Evolutionary conservation across 2,329 filamentous ascomycete species (phyloP).

Genomic region (Calonectria pseudoreteaudii): DNA sequence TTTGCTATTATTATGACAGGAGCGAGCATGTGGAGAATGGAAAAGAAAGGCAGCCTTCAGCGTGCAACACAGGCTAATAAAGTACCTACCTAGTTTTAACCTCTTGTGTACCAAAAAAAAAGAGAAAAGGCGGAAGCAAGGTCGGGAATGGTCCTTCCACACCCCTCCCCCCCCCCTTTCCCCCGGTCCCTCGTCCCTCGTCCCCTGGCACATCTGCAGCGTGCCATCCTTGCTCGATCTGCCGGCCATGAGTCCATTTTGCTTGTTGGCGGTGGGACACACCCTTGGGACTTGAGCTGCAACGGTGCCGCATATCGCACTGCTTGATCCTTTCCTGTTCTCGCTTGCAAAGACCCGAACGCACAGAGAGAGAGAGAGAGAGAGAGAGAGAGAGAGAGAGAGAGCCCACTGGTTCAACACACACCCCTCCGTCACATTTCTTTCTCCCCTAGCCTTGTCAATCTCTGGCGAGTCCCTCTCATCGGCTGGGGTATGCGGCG

Average conservation of each 20-base stretch:
- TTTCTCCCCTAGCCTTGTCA: neutral
- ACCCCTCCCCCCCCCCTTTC: too few relatives aligned
- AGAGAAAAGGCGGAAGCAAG: constrained; percentile 9
- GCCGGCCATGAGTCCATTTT: constrained; percentile 1
- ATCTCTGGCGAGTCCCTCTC: constrained; percentile 13
- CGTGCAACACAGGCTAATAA: neutral
- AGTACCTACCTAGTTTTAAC: neutral
- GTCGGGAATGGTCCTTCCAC: constrained; percentile 3
- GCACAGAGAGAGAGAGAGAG: too few relatives aligned
- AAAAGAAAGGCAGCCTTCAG: neutral
- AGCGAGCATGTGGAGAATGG: constrained; percentile 8
- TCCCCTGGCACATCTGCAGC: neutral
- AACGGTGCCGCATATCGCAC: neutral
- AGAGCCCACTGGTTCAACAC: too few relatives aligned
- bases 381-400: too few relatives aligned
- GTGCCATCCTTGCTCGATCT: neutral
- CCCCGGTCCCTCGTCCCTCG: too few relatives aligned
- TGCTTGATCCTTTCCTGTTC: neutral
- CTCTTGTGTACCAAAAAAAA: too few relatives aligned
- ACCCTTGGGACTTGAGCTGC: neutral
- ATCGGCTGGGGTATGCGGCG: constrained; percentile 34
- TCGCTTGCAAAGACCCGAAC: neutral
- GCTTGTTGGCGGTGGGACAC: too few relatives aligned
- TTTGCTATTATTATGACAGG: neutral
- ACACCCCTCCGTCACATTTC: too few relatives aligned